Base-by-base conservation (phyloP, 441 rosid genomes). In the Isatis lusitanica region DNA sequence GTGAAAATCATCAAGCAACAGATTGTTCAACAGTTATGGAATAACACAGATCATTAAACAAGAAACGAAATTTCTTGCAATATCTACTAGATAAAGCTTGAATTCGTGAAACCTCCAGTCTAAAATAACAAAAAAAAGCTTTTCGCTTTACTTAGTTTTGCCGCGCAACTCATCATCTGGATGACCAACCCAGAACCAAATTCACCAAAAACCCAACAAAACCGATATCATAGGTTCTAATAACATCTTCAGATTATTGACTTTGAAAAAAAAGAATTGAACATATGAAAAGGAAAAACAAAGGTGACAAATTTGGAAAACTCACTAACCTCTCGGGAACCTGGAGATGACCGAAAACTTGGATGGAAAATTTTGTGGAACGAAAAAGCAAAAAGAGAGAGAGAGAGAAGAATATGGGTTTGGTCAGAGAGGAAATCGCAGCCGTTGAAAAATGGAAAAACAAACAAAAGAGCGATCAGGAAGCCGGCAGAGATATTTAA, bases 321-420 rank as follows among this genome's bases (percentile, higher is more conserved):
- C 59, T 62, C 48, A 71, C 80, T 44, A 58, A 77, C 73, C 63
- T 71, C 5, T 39, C 28, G 28, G 28, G 28, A 26, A 26, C 28
- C 3, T 61, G 58, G 11, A 59, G 68, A 71, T 71, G 26, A 63
- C 13, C 5, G 46, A 16, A 40, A 31, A n/a, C 18, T 48, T 48
- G 0, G 46, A 74, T 21, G 21, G 21, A 35, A 44, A 2, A 0
- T 3, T 53, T n/a, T 11, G 35, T 3, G 33, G 66, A 40, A 47
- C 8, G 61, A 57, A 44, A 28, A 62, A 53, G 24, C 21, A 52
- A 51, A n/a, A 26, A 13, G 4, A 63, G 7, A 30, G 6, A 68
- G 9, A 56, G 10, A 74, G 35, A 52, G 16, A 68, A 44, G 74
- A 52, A 71, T 73, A 77, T 66, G 76, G 73, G 80, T 71, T 66